Percentiles rank a stretch among this genome's conserved stretches.
Conservation (phyloP, 768 basidiomycete species). For the Lactarius deliciosus region DNA sequence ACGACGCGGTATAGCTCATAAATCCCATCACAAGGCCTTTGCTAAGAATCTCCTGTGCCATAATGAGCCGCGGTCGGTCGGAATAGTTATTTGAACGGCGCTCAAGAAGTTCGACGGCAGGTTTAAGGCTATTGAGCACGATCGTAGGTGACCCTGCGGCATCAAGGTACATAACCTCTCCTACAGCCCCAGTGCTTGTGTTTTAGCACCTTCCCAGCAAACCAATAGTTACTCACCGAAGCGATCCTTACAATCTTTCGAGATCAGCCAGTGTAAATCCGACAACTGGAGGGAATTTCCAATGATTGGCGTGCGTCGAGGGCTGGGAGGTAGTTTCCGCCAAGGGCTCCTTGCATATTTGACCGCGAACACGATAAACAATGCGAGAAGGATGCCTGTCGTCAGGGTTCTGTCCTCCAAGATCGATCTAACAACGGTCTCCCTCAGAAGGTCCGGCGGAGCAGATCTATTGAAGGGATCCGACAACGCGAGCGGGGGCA, state of each 20-base stretch:
- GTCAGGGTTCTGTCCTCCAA: constrained; percentile 2
- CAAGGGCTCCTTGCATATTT: constrained; percentile 15
- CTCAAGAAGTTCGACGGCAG: constrained; percentile 35
- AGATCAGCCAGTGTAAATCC: constrained; percentile 12
- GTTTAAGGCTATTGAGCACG: constrained; percentile 32
- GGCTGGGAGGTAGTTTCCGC: constrained; percentile 15
- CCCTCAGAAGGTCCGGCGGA: neutral
- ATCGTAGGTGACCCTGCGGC: constrained; percentile 28
- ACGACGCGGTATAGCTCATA: constrained; percentile 5
- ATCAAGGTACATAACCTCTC: constrained; percentile 31
- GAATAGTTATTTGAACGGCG: constrained; percentile 34
- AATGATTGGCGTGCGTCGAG: constrained; percentile 10
- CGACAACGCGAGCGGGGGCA: neutral
- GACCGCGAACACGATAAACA: neutral
- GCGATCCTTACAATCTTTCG: constrained; percentile 9
- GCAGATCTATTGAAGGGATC: constrained; percentile 12
- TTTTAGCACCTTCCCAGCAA: neutral
- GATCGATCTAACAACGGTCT: constrained; percentile 10
- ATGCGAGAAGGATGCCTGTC: neutral
- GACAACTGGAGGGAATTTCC: constrained; percentile 13
- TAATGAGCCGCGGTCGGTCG: constrained; percentile 4
- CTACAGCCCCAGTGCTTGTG: neutral
- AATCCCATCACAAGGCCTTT: constrained; percentile 10
- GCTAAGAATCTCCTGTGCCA: constrained; percentile 22
- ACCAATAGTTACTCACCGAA: neutral